Base-by-base conservation (phyloP, 1,139 yeast genomes). In the Pichia kudriavzevii region DNA sequence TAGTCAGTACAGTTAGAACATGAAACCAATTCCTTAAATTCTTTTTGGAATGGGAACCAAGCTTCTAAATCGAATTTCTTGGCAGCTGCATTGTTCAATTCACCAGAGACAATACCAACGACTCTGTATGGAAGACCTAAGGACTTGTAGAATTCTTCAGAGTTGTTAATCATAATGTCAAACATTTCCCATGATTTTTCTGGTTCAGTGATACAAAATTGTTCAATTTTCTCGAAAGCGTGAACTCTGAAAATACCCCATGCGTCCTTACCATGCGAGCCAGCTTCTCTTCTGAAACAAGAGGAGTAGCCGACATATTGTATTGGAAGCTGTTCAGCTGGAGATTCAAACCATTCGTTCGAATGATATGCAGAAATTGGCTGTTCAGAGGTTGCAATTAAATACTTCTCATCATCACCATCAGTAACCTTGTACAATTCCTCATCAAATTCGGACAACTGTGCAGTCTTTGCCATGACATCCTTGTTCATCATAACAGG, bases 401-500 rank as follows among this genome's bases (percentile, higher is more conserved):
- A 73, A 60, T 91, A 91, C 68, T 91, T 91, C 66, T 91, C 98
- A 56, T 91, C 98, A 34, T 81, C 87, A 53, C 99, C 99, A 56
- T 91, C 99, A 41, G 83, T 67, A 39, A 93, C 97, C 66, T 91
- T 91, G 69, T 91, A 91, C 53, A 91, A 72, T 64, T 91, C 98
- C 68, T 91, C 98, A 60, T 91, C 99, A 54, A 93, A 91, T 59
- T 93, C 93, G 23, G 96, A 87, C 59, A 91, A 76, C 67, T 91
- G 98, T 4, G 98, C 99, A 46, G 99, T 91, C 66, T 85, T 88
- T 49, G 98, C 97, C 99, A 91, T 91, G 41, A 85, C 94, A 40
- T 91, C 98, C 68, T 91, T 91, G 75, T 93, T 93, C 96, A 93
- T 87, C 98, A 91, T 88, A 34, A 91, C 96, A 40, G 99, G 99